Conservation (phyloP, 2,329 filamentous ascomycete species). For the Botrytis medusae region DNA sequence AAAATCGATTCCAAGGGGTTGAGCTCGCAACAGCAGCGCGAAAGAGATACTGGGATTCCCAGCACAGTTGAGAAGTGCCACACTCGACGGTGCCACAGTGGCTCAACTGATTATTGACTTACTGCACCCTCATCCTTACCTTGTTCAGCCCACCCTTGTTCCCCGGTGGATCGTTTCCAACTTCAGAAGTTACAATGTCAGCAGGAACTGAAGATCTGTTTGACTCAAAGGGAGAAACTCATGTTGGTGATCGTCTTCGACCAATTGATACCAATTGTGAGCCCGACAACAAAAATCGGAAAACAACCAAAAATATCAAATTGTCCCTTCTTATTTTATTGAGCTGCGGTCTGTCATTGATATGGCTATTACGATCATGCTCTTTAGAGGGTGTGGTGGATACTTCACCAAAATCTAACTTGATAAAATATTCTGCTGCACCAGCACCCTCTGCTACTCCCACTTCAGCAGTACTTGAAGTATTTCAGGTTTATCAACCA, state of each 20-base stretch:
- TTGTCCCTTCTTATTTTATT: slow-evolving; percentile 1
- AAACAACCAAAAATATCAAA: not conserved
- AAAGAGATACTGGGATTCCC: slow-evolving; percentile 54
- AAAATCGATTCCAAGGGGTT: slow-evolving; percentile 60
- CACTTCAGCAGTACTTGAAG: slow-evolving; percentile 49
- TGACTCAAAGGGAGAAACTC: not conserved
- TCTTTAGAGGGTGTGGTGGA: not conserved
- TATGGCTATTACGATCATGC: slow-evolving; percentile 21
- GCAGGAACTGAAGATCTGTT: not conserved
- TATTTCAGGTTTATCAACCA: slow-evolving; percentile 69
- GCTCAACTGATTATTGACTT: slow-evolving; percentile 14
- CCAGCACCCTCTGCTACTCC: slow-evolving; percentile 32
- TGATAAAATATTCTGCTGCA: slow-evolving; percentile 33
- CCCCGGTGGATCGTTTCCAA: not conserved
- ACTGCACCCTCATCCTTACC: not conserved
- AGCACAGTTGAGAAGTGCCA: slow-evolving; percentile 5
- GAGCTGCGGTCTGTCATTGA: slow-evolving; percentile 15
- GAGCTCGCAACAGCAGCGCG: slow-evolving; percentile 49
- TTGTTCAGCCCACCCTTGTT: not conserved
- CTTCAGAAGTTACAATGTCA: slow-evolving; percentile 2
- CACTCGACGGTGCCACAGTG: slow-evolving; percentile 3
- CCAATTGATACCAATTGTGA: not conserved
- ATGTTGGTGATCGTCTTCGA: not conserved
- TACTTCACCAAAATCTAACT: slow-evolving; percentile 6
- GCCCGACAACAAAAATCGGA: not conserved